Base-by-base conservation (phyloP, 352 stramenopile genomes). In the Globisporangium acanthophoron region DNA sequence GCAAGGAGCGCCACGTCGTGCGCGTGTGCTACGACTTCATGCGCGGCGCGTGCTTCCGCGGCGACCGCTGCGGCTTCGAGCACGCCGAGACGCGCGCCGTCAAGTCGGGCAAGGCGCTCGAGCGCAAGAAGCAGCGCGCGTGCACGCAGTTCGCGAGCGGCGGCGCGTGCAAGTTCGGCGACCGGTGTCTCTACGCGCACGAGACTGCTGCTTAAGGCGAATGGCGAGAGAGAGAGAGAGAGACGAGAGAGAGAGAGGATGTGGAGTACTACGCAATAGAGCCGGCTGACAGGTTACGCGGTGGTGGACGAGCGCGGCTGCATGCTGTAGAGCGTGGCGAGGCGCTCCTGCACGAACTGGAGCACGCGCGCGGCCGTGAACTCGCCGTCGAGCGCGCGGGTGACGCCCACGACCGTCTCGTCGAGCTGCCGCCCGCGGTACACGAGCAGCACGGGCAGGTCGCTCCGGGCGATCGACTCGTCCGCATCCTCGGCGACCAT, bases 11-110 rank as follows among this genome's bases (percentile, higher is more conserved):
- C 16, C 81, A 90, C 52, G 72, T 80, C 8, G 73, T 89, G 15
- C 80, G 84, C 44, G 67, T 90, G 45, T 94, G 85, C 73, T 94
- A 92, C 63, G 82, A 94, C 53, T 92, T 92, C 56, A 73, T 88
- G 63, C 82, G 82, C 35, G 82, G 85, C n/a, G 58, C 71, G 43
- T 94, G 85, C 66, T 69, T 63, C 7, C 80, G 68, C 43, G 82
- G 85, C 16, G 85, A 92, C 56, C 62, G 67, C 27, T 94, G 85
- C 55, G 72, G 56, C 39, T 94, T 90, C 51, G 72, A 86, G 52
- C 85, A 94, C 65, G 78, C 75, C 0, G 63, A 85, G 64, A 91
- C 74, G 5, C 84, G 87, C 40, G 72, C 84, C 44, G 88, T 89
- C 73, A 73, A 74, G 39, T 70, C 59, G 5, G 78, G 77, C 41